A percentile compares a stretch with the other conserved stretches of the same genome.
These are phyloP conservation scores for Tylopilus balloui DNA, from an alignment of 768 basidiomycete species.

Conservation along the genomic window DNA sequence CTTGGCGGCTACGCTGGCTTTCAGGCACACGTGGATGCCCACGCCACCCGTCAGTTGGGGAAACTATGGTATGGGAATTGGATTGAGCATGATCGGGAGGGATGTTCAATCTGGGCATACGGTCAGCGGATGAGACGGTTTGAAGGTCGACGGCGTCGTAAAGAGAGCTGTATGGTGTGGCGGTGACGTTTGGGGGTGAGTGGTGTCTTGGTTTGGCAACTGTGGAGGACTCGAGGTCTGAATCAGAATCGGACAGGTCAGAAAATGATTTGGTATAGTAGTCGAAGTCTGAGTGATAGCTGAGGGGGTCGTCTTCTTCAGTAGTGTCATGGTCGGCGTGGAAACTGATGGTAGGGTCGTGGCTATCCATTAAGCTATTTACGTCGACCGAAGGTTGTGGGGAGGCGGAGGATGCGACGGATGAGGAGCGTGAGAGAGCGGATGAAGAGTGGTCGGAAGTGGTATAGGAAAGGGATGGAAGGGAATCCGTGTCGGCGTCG, in stretches of 20 bases:
- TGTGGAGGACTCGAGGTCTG: conserved; percentile 14
- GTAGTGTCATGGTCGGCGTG: conserved; percentile 5
- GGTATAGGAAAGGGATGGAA: conserved; percentile 33
- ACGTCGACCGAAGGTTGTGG: conserved; percentile 15
- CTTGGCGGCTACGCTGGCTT: conserved; percentile 15
- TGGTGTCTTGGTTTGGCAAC: not conserved
- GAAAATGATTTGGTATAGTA: conserved; percentile 32
- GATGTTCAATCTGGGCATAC: conserved; percentile 16
- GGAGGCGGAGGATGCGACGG: conserved; percentile 35
- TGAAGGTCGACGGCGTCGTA: conserved; percentile 25
- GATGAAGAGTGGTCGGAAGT: conserved; percentile 31
- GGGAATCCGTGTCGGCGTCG: conserved; percentile 30
- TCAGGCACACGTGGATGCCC: conserved; percentile 13
- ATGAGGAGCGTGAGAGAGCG: conserved; percentile 42
- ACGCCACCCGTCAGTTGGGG: conserved; percentile 18
- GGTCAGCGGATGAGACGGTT: conserved; percentile 43
- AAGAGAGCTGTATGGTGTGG: conserved; percentile 22
- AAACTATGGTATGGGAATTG: not conserved
- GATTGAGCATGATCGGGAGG: too few species aligned
- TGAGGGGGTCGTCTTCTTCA: conserved; percentile 31
- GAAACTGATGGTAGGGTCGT: conserved; percentile 6
- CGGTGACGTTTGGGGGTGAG: conserved; percentile 4
- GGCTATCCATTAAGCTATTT: conserved; percentile 17
- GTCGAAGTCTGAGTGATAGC: conserved; percentile 36
- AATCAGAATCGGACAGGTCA: conserved; percentile 30